A percentile compares a stretch with the other conserved stretches of the same genome.
These are phyloP conservation scores for Calcarisporium arbuscula DNA, from an alignment of 2,329 filamentous ascomycete genomes.

Conservation along the genomic window DNA sequence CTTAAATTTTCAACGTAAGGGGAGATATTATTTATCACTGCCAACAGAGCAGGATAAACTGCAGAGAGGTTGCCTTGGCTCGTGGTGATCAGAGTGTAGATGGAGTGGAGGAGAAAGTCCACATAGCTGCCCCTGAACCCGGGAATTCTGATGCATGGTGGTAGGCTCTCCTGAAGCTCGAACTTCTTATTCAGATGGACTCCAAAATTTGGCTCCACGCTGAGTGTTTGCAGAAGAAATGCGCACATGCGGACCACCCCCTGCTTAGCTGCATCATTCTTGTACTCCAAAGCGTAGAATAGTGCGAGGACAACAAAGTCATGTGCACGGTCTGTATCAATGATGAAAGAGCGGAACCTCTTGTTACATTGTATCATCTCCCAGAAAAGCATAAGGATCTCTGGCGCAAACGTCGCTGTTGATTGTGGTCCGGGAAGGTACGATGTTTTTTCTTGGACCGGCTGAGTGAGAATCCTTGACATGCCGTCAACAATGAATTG, in stretches of 20 bases:
- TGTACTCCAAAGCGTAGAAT: constrained; percentile 89
- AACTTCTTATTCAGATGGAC: constrained; percentile 85
- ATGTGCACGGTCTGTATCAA: constrained; percentile 87
- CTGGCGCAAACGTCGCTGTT: constrained; percentile 78
- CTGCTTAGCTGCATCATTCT: constrained; percentile 78
- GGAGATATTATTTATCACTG: constrained; percentile 89
- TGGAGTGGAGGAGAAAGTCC: constrained; percentile 91
- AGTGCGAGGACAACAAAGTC: constrained; percentile 87
- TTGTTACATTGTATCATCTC: constrained; percentile 97
- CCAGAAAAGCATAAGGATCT: constrained; percentile 97
- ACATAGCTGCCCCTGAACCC: constrained; percentile 87
- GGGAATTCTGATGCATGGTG: constrained; percentile 70
- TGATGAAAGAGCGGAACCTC: constrained; percentile 90
- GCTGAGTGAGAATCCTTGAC: constrained; percentile 86
- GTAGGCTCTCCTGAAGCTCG: constrained; percentile 81
- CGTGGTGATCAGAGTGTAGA: constrained; percentile 84
- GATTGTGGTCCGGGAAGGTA: constrained; percentile 83
- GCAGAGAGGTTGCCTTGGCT: constrained; percentile 87
- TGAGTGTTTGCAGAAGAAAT: constrained; percentile 92
- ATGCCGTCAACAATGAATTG: constrained; percentile 96
- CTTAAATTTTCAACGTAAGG: constrained; percentile 76
- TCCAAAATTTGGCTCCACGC: constrained; percentile 86
- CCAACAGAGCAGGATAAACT: constrained; percentile 85
- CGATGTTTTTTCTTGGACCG: constrained; percentile 79
- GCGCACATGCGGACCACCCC: constrained; percentile 94